Percentiles rank a stretch among this genome's conserved stretches.
These are phyloP conservation scores for Nigrospora oryzae DNA, from an alignment of 2,329 filamentous ascomycete species.

Conservation along the genomic window DNA sequence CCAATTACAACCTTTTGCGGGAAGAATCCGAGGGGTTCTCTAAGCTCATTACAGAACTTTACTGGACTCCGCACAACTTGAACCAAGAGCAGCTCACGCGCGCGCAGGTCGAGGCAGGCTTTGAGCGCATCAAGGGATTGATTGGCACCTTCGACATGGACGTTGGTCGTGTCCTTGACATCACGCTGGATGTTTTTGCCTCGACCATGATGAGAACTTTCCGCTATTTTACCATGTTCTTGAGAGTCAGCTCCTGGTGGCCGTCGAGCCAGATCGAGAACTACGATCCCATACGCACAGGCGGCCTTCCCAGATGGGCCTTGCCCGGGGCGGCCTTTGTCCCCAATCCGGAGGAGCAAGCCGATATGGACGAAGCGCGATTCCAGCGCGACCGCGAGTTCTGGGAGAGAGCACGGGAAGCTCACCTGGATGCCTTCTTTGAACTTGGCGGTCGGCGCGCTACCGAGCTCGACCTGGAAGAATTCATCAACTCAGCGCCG, in stretches of 20 bases:
- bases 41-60: conserved; percentile 91
- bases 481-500: conserved; percentile 36
- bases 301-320: conserved; percentile 79
- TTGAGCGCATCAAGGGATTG: conserved; percentile 85
- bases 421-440: conserved; percentile 79
- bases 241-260: conserved; percentile 95
- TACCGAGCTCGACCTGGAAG: conserved; percentile 46
- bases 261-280: conserved; percentile 52
- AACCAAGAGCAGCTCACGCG: conserved; percentile 59
- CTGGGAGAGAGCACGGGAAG: conserved; percentile 69
- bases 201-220: conserved; percentile 88
- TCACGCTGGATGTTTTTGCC: conserved; percentile 90
- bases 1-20: conserved; percentile 90
- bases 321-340: conserved; percentile 43
- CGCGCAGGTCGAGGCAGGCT: conserved; percentile 74
- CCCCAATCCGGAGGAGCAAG: conserved; percentile 52
- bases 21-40: conserved; percentile 97
- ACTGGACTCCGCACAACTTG: conserved; percentile 64
- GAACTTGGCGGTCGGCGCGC: conserved; percentile 71
- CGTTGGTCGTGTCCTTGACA: conserved; percentile 87
- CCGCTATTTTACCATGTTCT: conserved; percentile 87
- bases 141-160: conserved; percentile 97
- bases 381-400: conserved; percentile 64
- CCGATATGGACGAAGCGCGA: conserved; percentile 45
- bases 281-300: conserved; percentile 36